Conservation (phyloP, 2,329 filamentous ascomycete species). For the Ophiostoma sp. region DNA sequence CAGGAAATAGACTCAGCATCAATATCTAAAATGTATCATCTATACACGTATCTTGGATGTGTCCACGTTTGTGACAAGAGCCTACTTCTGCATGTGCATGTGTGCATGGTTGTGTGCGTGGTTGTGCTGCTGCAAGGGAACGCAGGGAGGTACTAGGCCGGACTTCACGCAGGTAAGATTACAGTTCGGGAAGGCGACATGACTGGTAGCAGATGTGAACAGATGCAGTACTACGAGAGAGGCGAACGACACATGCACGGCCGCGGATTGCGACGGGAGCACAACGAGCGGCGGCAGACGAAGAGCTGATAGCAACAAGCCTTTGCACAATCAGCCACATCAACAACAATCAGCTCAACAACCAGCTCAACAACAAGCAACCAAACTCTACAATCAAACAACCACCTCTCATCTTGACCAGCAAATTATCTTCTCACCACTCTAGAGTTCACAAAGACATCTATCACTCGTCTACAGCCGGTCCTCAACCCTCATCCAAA, state of each 20-base stretch:
- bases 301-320: no score
- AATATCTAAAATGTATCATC: no score
- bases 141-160: not conserved
- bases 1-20: no score
- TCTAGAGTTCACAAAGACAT: not conserved
- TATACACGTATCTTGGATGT: not conserved
- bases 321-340: no score
- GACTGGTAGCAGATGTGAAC: not conserved
- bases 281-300: not conserved
- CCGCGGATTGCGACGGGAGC: not conserved
- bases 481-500: not conserved
- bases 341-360: not conserved
- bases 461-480: not conserved
- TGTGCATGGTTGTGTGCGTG: not conserved
- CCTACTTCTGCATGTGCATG: not conserved
- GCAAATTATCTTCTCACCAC: not conserved
- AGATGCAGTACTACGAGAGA: not conserved
- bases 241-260: slow-evolving; percentile 8
- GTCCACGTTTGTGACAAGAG: not conserved
- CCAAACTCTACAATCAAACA: not conserved
- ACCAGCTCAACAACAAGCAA: not conserved
- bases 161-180: no score
- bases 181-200: no score
- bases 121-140: slow-evolving; percentile 6
- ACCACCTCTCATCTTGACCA: not conserved